Evolutionary conservation across 2,329 filamentous ascomycete species (phyloP).

Genomic region (Grosmannia huntii): DNA sequence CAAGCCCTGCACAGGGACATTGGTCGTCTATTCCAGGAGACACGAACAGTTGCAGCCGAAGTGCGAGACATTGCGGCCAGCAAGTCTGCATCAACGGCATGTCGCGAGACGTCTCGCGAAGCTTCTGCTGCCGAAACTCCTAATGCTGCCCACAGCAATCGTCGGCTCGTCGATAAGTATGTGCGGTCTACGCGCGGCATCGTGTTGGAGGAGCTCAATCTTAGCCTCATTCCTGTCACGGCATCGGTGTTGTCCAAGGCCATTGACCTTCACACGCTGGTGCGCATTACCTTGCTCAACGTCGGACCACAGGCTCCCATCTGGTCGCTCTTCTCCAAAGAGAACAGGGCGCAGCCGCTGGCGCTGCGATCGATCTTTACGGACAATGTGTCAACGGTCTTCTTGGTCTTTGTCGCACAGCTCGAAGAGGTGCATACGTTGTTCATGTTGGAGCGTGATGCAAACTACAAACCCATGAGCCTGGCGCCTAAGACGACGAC

Average conservation of each 20-base stretch:
- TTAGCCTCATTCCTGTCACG: slow-evolving; percentile 48
- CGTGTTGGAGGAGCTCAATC: slow-evolving; percentile 37
- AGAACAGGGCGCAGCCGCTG: slow-evolving; percentile 38
- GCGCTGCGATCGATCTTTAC: slow-evolving; percentile 47
- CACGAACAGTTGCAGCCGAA: slow-evolving; percentile 24
- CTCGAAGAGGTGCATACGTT: slow-evolving; percentile 43
- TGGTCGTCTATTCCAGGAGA: slow-evolving; percentile 20
- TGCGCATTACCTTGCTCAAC: slow-evolving; percentile 46
- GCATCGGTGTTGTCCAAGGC: slow-evolving; percentile 42
- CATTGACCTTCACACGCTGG: slow-evolving; percentile 44
- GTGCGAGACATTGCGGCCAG: slow-evolving; percentile 17
- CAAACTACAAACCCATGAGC: slow-evolving; percentile 38
- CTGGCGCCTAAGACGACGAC: slow-evolving; percentile 36
- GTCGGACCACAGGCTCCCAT: slow-evolving; percentile 48
- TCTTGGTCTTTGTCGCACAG: slow-evolving; percentile 40
- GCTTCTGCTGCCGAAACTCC: background rate
- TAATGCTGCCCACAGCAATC: background rate
- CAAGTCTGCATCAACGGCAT: background rate
- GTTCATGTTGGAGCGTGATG: slow-evolving; percentile 42
- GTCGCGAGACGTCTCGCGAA: background rate
- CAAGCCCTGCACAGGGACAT: slow-evolving; percentile 19
- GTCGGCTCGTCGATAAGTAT: slow-evolving; percentile 26
- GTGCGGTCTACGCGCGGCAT: slow-evolving; percentile 45
- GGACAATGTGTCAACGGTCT: slow-evolving; percentile 44
- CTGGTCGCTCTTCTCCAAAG: slow-evolving; percentile 42